A percentile compares a stretch with the other conserved stretches of the same genome.
Evolutionary conservation across 805 yeast genomes (phyloP).

Genomic region (Cephaloascus albidus): DNA sequence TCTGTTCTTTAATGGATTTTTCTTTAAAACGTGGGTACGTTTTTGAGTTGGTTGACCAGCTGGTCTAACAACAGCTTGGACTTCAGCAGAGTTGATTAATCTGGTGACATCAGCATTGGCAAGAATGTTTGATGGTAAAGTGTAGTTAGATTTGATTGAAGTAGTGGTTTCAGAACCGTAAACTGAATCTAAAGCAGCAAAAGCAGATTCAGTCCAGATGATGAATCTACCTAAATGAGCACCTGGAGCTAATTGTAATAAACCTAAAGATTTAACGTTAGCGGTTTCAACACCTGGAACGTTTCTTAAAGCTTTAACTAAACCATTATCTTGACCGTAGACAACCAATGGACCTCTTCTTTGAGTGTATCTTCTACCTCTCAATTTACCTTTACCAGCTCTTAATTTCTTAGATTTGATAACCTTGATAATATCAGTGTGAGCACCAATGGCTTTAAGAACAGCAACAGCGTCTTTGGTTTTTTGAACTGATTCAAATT

Average conservation of each 20-base stretch:
- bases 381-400: conserved; percentile 99
- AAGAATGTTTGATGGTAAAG: conserved; percentile 90
- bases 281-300: conserved; percentile 99
- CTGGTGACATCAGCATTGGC: conserved; percentile 94
- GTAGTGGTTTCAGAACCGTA: conserved; percentile 90
- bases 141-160: conserved; percentile 80
- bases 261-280: conserved; percentile 83
- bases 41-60: conserved; percentile 91
- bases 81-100: conserved; percentile 97
- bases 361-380: conserved; percentile 99
- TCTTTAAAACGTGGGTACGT: conserved; percentile 94
- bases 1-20: conserved; percentile 99
- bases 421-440: conserved; percentile 96
- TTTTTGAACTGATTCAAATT: conserved; percentile 86
- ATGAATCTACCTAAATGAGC: conserved; percentile 99
- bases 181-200: conserved; percentile 91
- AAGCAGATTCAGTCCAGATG: conserved; percentile 99
- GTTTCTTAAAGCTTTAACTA: conserved; percentile 98
- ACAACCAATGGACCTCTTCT: conserved; percentile 99
- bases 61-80: conserved; percentile 94
- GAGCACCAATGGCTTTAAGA: conserved; percentile 98
- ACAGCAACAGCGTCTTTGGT: conserved; percentile 98
- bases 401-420: conserved; percentile 97
- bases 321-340: conserved; percentile 96
- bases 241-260: conserved; percentile 99